Conservation (phyloP, 2,329 filamentous ascomycete genomes). For the Bipolaris oryzae region DNA sequence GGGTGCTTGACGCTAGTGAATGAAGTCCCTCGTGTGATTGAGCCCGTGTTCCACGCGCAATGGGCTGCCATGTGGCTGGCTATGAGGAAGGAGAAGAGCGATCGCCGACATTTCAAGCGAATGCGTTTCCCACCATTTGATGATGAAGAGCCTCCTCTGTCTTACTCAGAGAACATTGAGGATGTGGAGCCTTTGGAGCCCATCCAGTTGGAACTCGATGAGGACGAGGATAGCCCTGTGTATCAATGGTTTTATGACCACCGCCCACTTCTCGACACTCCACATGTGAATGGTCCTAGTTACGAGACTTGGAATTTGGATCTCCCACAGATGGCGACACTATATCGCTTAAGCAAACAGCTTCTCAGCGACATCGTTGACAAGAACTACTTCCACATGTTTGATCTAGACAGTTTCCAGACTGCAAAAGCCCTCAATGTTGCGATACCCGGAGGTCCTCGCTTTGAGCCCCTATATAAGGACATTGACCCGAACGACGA, state of each 20-base stretch:
- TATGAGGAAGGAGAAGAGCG: slow-evolving; percentile 97
- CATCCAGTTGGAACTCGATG: slow-evolving; percentile 97
- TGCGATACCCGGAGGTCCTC: slow-evolving; percentile 93
- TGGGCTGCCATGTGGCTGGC: slow-evolving; percentile 99
- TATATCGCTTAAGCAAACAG: slow-evolving; percentile 90
- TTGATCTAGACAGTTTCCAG: slow-evolving; percentile 91
- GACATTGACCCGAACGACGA: slow-evolving; percentile 98
- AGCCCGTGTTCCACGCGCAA: slow-evolving; percentile 96
- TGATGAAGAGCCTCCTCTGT: slow-evolving; percentile 95
- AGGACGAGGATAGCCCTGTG: slow-evolving; percentile 87
- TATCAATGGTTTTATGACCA: slow-evolving; percentile 99
- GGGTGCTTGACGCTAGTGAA: slow-evolving; percentile 97
- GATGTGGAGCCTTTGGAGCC: slow-evolving; percentile 97
- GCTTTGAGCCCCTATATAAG: slow-evolving; percentile 97
- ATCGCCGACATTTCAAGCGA: slow-evolving; percentile 93
- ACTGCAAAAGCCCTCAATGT: slow-evolving; percentile 97
- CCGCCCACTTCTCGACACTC: slow-evolving; percentile 84
- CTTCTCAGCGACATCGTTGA: slow-evolving; percentile 91
- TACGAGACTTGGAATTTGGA: slow-evolving; percentile 96
- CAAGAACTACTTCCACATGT: slow-evolving; percentile 97
- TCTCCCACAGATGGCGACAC: slow-evolving; percentile 91
- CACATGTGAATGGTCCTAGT: slow-evolving; percentile 94
- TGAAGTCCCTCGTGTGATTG: slow-evolving; percentile 93
- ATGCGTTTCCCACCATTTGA: slow-evolving; percentile 99
- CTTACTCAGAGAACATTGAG: slow-evolving; percentile 98